phyloP scores from a whole-genome alignment of 1,284 basidiomycete genomes.

The Ganoderma multipileum region DNA sequence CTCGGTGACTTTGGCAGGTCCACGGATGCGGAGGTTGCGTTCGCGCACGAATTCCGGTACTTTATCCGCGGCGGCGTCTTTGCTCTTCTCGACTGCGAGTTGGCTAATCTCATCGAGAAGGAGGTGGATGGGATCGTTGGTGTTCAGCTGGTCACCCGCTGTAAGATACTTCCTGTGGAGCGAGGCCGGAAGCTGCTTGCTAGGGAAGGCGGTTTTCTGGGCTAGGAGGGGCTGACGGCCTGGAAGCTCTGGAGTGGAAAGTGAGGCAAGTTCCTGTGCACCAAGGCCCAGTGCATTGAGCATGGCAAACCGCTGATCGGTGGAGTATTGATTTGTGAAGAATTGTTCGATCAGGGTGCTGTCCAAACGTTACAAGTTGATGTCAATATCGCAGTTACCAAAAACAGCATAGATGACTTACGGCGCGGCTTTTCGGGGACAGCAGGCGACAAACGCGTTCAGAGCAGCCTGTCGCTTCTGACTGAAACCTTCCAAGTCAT shows the following conservation, averaged over 20 bases:
- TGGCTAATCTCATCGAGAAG: slow-evolving; percentile 67
- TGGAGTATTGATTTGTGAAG: slow-evolving; percentile 92
- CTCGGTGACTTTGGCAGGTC: slow-evolving; percentile 54
- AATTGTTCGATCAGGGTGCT: slow-evolving; percentile 92
- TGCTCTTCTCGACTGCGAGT: slow-evolving; percentile 62
- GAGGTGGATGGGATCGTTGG: slow-evolving; percentile 50
- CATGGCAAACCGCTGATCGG: slow-evolving; percentile 83
- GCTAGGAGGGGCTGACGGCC: slow-evolving; percentile 41
- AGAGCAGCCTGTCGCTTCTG: slow-evolving; percentile 78
- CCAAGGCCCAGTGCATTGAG: slow-evolving; percentile 87
- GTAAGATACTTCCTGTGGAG: slow-evolving; percentile 76
- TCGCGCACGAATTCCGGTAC: slow-evolving; percentile 72
- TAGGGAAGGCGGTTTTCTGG: slow-evolving; percentile 69
- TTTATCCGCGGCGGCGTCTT: slow-evolving; percentile 55
- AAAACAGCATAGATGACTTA: slow-evolving; percentile 51
- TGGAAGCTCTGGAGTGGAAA: slow-evolving; percentile 57
- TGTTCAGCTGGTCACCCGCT: slow-evolving; percentile 40
- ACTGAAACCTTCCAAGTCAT: slow-evolving; percentile 82
- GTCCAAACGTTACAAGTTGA: slow-evolving; percentile 11
- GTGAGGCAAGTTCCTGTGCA: slow-evolving; percentile 83
- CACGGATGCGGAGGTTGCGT: slow-evolving; percentile 74
- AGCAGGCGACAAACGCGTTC: slow-evolving; percentile 81
- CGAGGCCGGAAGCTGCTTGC: slow-evolving; percentile 75
- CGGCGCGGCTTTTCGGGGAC: slow-evolving; percentile 81
- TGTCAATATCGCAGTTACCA: not conserved